Evolutionary conservation across 148 eudicot genomes (phyloP), one percentile per base, ranked within the genome.

Genomic region (Simmondsia chinensis): DNA sequence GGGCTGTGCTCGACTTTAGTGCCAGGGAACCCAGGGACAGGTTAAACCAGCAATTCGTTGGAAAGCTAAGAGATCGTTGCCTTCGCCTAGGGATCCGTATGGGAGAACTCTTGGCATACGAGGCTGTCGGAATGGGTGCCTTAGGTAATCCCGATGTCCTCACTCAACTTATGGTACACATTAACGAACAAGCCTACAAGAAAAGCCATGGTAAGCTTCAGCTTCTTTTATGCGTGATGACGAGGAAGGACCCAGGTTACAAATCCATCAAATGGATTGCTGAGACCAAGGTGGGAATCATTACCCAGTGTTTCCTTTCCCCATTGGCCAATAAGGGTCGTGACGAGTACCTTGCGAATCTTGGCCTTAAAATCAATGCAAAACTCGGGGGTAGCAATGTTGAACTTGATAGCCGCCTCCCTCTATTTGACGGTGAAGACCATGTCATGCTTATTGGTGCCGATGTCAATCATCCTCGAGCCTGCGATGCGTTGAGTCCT

Each of bases 401-500:
- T 6, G 77, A 80, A 50, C 84, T 84, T 19, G 16, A 3, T n/a
- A 40, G 56, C 14, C 50, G 40, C 14, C 67, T 73, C 36, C n/a
- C n/a, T n/a, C 66, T 79, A 16, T 77, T 84, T 23, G 54, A 28
- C 1, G 52, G 49, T 10, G 58, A 47, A 20, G 75, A 56, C 19
- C 72, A 50, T 14, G 70, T 67, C 6, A 84, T 84, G 88, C 66
- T 84, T 16, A 62, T 88, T 46, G 96, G 96, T 43, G 96, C 91
- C 20, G 96, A 88, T 43, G 96, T 88, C 16, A 88, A 94, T 20
- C 95, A 89, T 37, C 97, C 97, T 1, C 82, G 83, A 49, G 65
- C 80, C 27, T 75, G 80, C 61, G 97, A 89, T 50, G 64, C 52
- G 12, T 50, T 64, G 6, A 89, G 87, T 57, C 95, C 85, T 7